A percentile compares a stretch with the other conserved stretches of the same genome.
Evolutionary conservation across 2,329 filamentous ascomycete genomes (phyloP).

Genomic region (Penicillium sp.): DNA sequence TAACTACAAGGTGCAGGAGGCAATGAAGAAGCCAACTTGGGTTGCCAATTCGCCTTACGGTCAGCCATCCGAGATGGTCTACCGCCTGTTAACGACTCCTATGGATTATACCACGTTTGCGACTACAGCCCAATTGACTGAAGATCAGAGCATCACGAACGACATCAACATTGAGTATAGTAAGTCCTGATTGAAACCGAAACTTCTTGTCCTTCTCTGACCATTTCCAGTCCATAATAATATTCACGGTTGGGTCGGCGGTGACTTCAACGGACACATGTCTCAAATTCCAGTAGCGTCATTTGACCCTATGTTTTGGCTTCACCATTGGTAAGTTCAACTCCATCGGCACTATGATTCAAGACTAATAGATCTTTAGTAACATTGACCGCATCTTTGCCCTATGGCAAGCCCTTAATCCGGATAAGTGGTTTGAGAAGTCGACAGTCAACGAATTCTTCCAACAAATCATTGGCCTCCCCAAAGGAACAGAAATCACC

Average conservation of each 20-base stretch:
- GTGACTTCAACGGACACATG: constrained; percentile 63
- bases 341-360: too few relatives aligned
- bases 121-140: constrained; percentile 24
- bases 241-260: constrained; percentile 57
- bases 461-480: background rate
- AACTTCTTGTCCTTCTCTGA: background rate
- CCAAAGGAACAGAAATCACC: background rate
- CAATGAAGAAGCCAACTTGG: constrained; percentile 11
- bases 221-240: constrained; percentile 34
- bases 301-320: constrained; percentile 77
- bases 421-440: constrained; percentile 58
- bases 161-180: constrained; percentile 19
- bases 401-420: constrained; percentile 74
- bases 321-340: constrained; percentile 60
- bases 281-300: constrained; percentile 70
- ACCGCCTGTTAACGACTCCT: constrained; percentile 16
- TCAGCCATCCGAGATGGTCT: constrained; percentile 21
- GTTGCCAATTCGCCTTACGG: constrained; percentile 12
- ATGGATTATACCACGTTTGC: constrained; percentile 19
- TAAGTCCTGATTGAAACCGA: constrained; percentile 15
- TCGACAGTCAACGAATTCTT: constrained; percentile 33
- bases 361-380: background rate
- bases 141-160: constrained; percentile 6
- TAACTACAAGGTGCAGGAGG: constrained; percentile 20
- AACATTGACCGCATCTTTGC: constrained; percentile 69